phyloP scores from a whole-genome alignment of 257 asterid species.

The Verbena officinalis region DNA sequence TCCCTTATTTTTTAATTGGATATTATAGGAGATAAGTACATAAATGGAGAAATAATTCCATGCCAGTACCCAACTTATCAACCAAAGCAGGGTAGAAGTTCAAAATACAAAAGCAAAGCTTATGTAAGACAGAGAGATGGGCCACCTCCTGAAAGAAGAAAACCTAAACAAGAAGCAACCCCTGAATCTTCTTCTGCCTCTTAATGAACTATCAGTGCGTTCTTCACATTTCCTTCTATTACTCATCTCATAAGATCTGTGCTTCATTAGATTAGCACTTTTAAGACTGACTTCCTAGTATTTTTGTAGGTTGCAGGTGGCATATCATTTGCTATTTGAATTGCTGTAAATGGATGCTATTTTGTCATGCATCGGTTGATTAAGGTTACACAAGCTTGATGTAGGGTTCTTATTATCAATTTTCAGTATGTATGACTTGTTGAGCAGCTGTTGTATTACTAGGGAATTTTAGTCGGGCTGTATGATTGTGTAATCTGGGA shows the following conservation, averaged over 20 bases:
- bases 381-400: conserved; percentile 25
- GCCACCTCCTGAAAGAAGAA: conserved; percentile 73
- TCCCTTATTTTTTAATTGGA: neutral
- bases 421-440: conserved; percentile 21
- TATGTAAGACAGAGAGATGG: conserved; percentile 96
- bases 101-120: conserved; percentile 89
- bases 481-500: conserved; percentile 37
- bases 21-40: conserved; percentile 85
- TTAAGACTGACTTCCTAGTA: conserved; percentile 1
- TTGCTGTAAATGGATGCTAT: conserved; percentile 28
- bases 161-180: conserved; percentile 64
- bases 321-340: conserved; percentile 12
- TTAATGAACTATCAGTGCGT: conserved; percentile 27
- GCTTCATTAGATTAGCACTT: neutral
- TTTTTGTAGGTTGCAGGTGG: conserved; percentile 41
- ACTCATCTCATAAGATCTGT: conserved; percentile 4
- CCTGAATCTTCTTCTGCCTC: conserved; percentile 71
- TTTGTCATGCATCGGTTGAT: conserved; percentile 27
- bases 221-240: conserved; percentile 17
- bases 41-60: conserved; percentile 94
- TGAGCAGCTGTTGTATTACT: conserved; percentile 17
- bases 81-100: conserved; percentile 67
- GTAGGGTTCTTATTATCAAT: conserved; percentile 11
- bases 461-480: conserved; percentile 32
- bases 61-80: conserved; percentile 95